Evolutionary conservation across 1,139 yeast species (phyloP), one percentile per base, ranked within the genome.

Genomic region (Saccharomyces hybrid): DNA sequence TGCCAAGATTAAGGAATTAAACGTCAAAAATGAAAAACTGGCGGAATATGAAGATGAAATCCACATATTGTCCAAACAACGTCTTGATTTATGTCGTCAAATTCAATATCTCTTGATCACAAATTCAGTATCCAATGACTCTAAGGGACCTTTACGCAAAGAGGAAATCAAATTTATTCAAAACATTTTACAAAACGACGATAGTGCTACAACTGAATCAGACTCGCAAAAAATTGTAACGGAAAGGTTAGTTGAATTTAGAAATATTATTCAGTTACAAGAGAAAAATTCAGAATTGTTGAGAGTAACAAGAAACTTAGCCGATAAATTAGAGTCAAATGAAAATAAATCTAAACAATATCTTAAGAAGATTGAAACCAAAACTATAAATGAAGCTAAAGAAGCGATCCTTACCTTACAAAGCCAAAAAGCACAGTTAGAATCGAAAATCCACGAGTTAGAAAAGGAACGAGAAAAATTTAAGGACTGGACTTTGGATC

Each of bases 31-130:
- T 27, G 68, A 72, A 48, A 63, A 78, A 69, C 58, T 70, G 52
- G 57, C 71, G 63, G 71, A 74, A 68, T 58, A 69, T 63, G 64
- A 73, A 58, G 52, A 65, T 8, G 72, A 80, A 58, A 70, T 78
- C 16, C 69, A 69, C 2, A 71, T 77, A 1, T 70, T 83, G 66
- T 75, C 76, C 55, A 81, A 79, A 60, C 81, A 86, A 61, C 79
- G 85, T 51, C 74, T 77, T 46, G 97, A 91, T 65, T 74, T 91
- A 49, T 87, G 95, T 11, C 81, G 85, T 49, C 98, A 93, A 69
- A 79, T 93, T 21, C 88, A 88, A 61, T 80, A 79, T 55, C 76
- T 89, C 50, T 75, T 91, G 53, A 79, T 87, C 16, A 93, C 88
- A 66, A 76, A 85, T 6, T 81, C 86, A 54, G 74, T 83, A 12